Evolutionary conservation across 2,329 filamentous ascomycete species (phyloP), one percentile per base, ranked within the genome.

Genomic region (Ascochyta rabiei): DNA sequence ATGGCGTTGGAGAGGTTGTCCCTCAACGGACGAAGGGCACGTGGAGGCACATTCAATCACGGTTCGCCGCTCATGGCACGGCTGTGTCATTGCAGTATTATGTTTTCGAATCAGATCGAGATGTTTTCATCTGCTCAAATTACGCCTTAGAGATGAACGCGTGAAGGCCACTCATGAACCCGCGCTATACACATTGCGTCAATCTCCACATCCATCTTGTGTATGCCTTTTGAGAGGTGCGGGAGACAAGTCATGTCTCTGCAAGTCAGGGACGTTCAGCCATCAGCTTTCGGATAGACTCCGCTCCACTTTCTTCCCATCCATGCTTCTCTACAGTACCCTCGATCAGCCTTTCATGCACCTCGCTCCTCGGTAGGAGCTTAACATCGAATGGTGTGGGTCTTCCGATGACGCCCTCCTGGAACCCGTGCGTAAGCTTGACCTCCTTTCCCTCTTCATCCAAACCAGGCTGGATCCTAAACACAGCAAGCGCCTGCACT

Each of bases 401-500:
- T 53, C 77, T 76, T 54, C 68, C 72, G 24, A 76, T 49, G 2
- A 69, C 51, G 2, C 75, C 74, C 0, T 62, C 53, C 37, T 66
- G 57, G 40, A 78, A 77, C 16, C 71, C 61, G 2, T 75, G 49
- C n/a, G 65, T 57, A 0, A 72, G 64, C 15, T 73, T 74, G 0
- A 79, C 62, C 21, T 72, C 71, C 6, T 60, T 68, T 0, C 76
- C 80, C 3, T 76, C 60, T 12, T 72, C 67, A 21, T 72, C 68
- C n/a, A 76, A 47, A 0, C 58, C 58, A 46, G 79, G 78, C 9
- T 53, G 53, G 13, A 83, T 69, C 4, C 74, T 64, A 44, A 85
- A 84, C 0, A 77, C 77, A 0, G 82, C 74, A 1, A 86, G 67
- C 0, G 74, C 67, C 26, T 79, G 79, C 0, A 75, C 78, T 18